Evolutionary conservation across 2,329 filamentous ascomycete genomes (phyloP), one percentile per base, ranked within the genome.

Genomic region (Xylaria sp.): DNA sequence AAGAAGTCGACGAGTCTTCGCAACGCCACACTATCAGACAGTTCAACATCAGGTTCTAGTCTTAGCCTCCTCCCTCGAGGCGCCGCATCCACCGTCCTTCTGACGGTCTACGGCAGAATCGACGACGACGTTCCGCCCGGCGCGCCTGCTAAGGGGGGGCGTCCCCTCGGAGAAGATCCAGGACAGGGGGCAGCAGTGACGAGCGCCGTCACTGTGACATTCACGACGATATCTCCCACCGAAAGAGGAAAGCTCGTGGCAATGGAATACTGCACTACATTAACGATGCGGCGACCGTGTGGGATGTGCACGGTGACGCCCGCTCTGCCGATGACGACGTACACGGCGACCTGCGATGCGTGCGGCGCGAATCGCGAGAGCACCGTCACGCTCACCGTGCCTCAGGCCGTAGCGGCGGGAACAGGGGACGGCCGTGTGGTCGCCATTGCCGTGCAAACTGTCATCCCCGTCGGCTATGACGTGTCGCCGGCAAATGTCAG

Each of bases 61-160:
- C 63, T 58, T 3, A 64, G 64, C 17, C 64, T 58, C 6, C 70
- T 71, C 29, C 72, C 72, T 31, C 75, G 74, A 11, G 67, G 68
- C 2, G 71, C 73, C 3, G 63, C 66, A 0, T 63, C 65, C 58
- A 71, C 67, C 40, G 67, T 73, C 38, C 74, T 82, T 6, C 72
- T 83, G 17, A 81, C 77, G 1, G 70, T 83, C 11, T 83, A 83
- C 71, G 79, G 73, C 44, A 71, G 74, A 56, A 63, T 79, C 11
- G 60, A 65, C 23, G 67, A 69, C 31, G 72, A 75, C 29, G 63
- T 65, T 29, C 75, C 67, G 29, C 71, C 67, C 0, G 70, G 58
- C 3, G 78, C 80, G 0, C 79, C 79, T 1, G 69, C 67, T 1
- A 70, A 71, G 63, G 70, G 71, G 17, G 67, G 72, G 33, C n/a